Base-by-base conservation (phyloP, 176 grass and related monocot species). In the Stipa capillata region DNA sequence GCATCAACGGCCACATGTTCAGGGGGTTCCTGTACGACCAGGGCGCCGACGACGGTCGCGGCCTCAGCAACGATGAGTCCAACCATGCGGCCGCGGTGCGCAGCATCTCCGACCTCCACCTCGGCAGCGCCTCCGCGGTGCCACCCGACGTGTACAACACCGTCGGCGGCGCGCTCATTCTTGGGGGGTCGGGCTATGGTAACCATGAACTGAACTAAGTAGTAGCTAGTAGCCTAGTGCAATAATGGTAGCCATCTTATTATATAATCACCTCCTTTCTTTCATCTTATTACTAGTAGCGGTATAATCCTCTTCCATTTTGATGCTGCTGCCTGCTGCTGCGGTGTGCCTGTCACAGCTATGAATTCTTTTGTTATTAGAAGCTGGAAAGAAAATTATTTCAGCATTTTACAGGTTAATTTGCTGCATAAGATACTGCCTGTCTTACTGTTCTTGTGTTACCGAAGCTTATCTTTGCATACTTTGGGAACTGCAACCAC, bases 21-120 rank as follows among this genome's bases (percentile, higher is more conserved):
- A 84, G 91, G 82, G 97, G 97, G 1, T 90, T 99, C 35, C 88
- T 99, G 40, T 99, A 99, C 80, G 88, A 95, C 54, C 90, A 96
- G 76, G 97, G 97, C 54, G 57, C 84, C 12, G 90, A 91, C 47
- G 84, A 89, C 40, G 78, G 53, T 52, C 85, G 74, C 60, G 41
- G 61, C 73, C 64, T 55, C 9, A 76, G 34, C 81, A 66, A 54
- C 39, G 74, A 60, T 64, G 49, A 88, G n/a, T 59, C 43, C 32
- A 27, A 82, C 72, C 52, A 45, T 17, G 56, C 68, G 47, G 57
- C 68, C 2, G 65, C 64, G 0, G 82, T 93, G 54, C 90, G 82
- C 3, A 85, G 90, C 80, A 85, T 92, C 77, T 99, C 97, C 36
- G 90, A 99, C 58, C 81, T 99, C 60, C 90, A 99, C 70, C 90